phyloP scores from a whole-genome alignment of 2,329 filamentous ascomycete genomes.

The Colletotrichum acutatum region DNA sequence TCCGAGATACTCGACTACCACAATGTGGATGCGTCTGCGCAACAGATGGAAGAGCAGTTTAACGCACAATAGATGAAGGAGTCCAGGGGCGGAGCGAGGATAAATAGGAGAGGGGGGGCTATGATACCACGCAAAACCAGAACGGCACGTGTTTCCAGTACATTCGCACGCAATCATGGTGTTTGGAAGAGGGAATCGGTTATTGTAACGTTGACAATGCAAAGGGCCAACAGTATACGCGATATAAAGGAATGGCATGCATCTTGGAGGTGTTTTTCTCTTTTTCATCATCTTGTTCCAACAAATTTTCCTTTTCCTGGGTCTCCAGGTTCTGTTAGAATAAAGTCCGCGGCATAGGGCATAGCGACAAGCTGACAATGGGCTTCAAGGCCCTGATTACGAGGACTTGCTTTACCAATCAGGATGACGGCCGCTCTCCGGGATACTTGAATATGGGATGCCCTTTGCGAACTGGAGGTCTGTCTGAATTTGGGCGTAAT shows the following conservation, averaged over 20 bases:
- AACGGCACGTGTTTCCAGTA: conserved; percentile 35
- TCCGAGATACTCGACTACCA: conserved; percentile 99
- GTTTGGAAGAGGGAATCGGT: conserved; percentile 34
- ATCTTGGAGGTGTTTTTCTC: conserved; percentile 28
- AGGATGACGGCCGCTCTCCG: not conserved
- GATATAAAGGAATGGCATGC: conserved; percentile 36
- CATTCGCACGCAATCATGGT: conserved; percentile 36
- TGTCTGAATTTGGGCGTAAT: not conserved
- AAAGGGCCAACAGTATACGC: conserved; percentile 36
- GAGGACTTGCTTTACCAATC: not conserved
- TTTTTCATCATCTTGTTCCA: conserved; percentile 9
- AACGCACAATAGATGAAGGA: conserved; percentile 48
- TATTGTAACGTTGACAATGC: conserved; percentile 35
- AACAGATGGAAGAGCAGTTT: conserved; percentile 47
- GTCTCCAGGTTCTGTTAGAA: not conserved
- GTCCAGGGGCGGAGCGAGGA: conserved; percentile 11
- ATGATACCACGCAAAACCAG: conserved; percentile 38
- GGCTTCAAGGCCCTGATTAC: not conserved
- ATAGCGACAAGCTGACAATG: not conserved
- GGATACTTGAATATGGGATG: not conserved
- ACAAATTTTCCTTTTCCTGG: not conserved
- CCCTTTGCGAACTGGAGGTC: not conserved
- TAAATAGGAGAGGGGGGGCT: conserved; percentile 27
- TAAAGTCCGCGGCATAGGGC: not conserved
- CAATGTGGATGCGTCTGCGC: conserved; percentile 76